phyloP scores from a whole-genome alignment of 768 basidiomycete species.

The Amanita fuliginea region DNA sequence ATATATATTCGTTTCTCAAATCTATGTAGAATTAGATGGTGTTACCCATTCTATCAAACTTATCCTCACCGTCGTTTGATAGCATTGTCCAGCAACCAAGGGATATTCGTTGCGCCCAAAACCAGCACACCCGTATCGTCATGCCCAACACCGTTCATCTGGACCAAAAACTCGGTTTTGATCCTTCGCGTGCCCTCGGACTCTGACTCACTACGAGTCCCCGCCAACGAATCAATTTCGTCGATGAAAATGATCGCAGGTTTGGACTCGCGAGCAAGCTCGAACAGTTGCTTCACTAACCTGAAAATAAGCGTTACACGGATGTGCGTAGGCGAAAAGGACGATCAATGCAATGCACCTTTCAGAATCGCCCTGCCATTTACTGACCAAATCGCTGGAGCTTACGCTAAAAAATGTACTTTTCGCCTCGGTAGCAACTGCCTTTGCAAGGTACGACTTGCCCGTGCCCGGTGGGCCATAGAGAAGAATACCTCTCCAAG shows the following conservation, averaged over 20 bases:
- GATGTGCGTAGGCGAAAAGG: neutral
- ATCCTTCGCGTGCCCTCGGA: conserved; percentile 95
- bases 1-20: conserved; percentile 99
- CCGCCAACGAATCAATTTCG: conserved; percentile 94
- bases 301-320: conserved; percentile 24
- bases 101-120: conserved; percentile 95
- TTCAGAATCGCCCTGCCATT: conserved; percentile 99
- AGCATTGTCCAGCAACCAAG: conserved; percentile 95
- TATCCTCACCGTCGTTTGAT: conserved; percentile 79
- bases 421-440: conserved; percentile 98
- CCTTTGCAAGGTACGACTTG: conserved; percentile 94
- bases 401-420: conserved; percentile 98
- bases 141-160: conserved; percentile 98
- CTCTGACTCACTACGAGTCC: conserved; percentile 93
- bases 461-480: conserved; percentile 99
- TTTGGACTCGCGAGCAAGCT: conserved; percentile 91
- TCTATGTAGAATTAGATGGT: conserved; percentile 22
- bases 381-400: conserved; percentile 91
- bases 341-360: conserved; percentile 40
- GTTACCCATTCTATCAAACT: neutral
- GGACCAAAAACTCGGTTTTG: conserved; percentile 95
- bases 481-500: conserved; percentile 91
- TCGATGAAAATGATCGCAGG: conserved; percentile 99
- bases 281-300: conserved; percentile 91
- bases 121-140: conserved; percentile 96